Evolutionary conservation across 805 yeast species (phyloP).

Genomic region (Candida michaelii): DNA sequence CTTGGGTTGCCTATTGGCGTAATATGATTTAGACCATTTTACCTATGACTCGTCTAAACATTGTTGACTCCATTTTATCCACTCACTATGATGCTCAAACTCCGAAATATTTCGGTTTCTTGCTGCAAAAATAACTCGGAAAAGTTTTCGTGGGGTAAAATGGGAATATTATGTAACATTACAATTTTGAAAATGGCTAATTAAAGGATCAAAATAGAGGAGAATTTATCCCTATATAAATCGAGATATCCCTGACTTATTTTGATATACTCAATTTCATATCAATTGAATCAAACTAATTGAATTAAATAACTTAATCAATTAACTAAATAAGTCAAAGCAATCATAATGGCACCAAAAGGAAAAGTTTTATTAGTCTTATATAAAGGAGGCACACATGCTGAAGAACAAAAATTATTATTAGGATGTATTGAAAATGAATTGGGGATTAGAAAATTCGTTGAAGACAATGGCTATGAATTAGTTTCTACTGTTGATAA

Average conservation of each 20-base stretch:
- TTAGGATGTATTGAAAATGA: conserved; percentile 76
- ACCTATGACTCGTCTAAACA: neutral
- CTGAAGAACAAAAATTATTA: conserved; percentile 57
- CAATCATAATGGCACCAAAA: conserved; percentile 19
- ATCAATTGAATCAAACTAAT: neutral
- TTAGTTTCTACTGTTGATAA: conserved; percentile 66
- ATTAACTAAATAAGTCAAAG: neutral
- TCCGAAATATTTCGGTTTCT: conserved; percentile 1
- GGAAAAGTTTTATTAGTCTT: conserved; percentile 54
- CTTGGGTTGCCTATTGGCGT: too few relatives aligned
- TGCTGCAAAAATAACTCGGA: conserved; percentile 8
- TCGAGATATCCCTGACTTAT: neutral
- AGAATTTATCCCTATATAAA: neutral
- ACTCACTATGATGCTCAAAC: neutral
- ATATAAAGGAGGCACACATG: conserved; percentile 59
- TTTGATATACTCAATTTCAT: neutral
- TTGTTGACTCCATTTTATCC: neutral
- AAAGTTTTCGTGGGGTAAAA: conserved; percentile 6
- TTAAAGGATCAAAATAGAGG: neutral
- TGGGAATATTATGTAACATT: neutral
- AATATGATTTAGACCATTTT: too few relatives aligned
- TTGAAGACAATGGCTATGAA: conserved; percentile 66
- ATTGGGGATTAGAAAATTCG: conserved; percentile 64
- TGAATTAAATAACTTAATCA: neutral
- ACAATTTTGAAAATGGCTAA: conserved; percentile 2